Base-by-base conservation (phyloP, 1,284 basidiomycete genomes). In the Ganoderma multipileum region DNA sequence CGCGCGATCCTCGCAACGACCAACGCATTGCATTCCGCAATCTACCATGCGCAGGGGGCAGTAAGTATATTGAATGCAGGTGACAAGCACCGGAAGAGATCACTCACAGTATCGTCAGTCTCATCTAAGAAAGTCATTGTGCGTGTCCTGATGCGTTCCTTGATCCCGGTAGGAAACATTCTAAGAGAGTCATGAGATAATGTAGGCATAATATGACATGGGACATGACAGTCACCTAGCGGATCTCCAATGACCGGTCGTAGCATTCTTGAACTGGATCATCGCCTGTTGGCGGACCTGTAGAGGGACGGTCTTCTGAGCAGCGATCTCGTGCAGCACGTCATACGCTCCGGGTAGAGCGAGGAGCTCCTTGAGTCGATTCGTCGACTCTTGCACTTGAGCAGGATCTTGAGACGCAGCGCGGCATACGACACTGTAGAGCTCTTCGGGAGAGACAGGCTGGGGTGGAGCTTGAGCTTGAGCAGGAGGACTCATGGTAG, bases 231-330 rank as follows among this genome's bases (percentile, higher is more conserved):
- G 69, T 66, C 72, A 92, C 93, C 88, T 92, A 79, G 89, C 82
- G 36, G 90, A 90, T 76, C 85, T 84, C 93, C 93, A 95, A 73
- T 91, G 89, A 63, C 79, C 80, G 5, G 88, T 75, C 7, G 88
- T 90, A 2, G 84, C 82, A 72, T 95, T 95, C 79, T 95, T 95
- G 80, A 94, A 91, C 75, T 94, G 93, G 67, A 95, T 93, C 71
- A 94, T 93, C 52, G 90, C 87, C 75, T 91, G 90, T 74, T 92
- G 88, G 54, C 93, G 88, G 59, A 93, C 84, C n/a, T 81, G 81
- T 36, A 92, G 77, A 20, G 91, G 88, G 20, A 90, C 78, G 1
- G 83, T 79, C 71, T 79, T 82, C 74, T 88, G 85, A 41, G 87
- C 82, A 38, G 92, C 90, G 77, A 95, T 93, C 72, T 89, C 86